phyloP scores from a whole-genome alignment of 2,329 filamentous ascomycete species.

The Aspergillus glaucus region DNA sequence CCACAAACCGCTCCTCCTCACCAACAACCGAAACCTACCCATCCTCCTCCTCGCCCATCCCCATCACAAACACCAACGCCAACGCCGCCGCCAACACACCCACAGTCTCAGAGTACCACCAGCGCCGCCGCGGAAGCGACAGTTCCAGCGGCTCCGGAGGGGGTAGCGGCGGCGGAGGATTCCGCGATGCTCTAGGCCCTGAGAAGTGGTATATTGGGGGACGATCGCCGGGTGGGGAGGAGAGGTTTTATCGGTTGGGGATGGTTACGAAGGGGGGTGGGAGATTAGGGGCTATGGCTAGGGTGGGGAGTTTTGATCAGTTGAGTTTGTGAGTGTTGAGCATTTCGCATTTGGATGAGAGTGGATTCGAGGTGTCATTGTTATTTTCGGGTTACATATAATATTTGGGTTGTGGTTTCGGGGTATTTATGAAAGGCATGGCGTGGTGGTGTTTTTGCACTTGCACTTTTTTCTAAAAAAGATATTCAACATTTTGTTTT shows the following conservation, averaged over 20 bases:
- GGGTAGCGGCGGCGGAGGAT: slow-evolving; percentile 42
- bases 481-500: no score
- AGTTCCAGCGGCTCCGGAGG: slow-evolving; percentile 43
- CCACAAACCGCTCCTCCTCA: slow-evolving; percentile 21
- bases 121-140: slow-evolving; percentile 43
- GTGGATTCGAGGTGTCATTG: not conserved
- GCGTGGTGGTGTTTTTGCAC: no score
- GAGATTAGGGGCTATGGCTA: slow-evolving; percentile 33
- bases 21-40: slow-evolving; percentile 34
- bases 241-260: slow-evolving; percentile 44
- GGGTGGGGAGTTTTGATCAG: slow-evolving; percentile 44
- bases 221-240: slow-evolving; percentile 41
- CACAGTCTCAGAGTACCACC: slow-evolving; percentile 28
- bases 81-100: slow-evolving; percentile 31
- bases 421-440: no score
- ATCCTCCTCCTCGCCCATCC: slow-evolving; percentile 26
- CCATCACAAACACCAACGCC: slow-evolving; percentile 17
- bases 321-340: slow-evolving; percentile 37
- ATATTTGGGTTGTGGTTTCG: no score
- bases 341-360: not conserved
- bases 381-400: not conserved
- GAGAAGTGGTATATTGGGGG: slow-evolving; percentile 50
- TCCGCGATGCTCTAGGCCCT: slow-evolving; percentile 40
- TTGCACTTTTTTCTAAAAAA: not conserved
- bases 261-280: slow-evolving; percentile 43